phyloP scores from a whole-genome alignment of 306 rosid species.

The Lupinus albus region DNA sequence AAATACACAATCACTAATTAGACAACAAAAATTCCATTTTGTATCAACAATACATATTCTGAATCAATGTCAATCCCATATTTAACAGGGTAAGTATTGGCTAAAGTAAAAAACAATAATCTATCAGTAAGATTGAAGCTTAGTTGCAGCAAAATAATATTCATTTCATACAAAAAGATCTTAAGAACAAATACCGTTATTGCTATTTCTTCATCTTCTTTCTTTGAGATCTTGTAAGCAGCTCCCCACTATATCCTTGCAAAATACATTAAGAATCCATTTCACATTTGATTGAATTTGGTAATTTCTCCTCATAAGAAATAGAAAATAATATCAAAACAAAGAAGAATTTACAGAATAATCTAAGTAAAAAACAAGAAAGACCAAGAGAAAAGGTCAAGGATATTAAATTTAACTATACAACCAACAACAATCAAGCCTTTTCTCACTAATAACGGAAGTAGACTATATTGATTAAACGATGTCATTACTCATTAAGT shows the following conservation, averaged over 20 bases:
- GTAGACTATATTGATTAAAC: too few relatives aligned
- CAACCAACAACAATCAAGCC: not conserved
- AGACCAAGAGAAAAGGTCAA: conserved; percentile 11
- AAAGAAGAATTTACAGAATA: conserved; percentile 14
- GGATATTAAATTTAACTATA: not conserved
- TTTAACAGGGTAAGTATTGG: conserved; percentile 8
- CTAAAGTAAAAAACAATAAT: not conserved
- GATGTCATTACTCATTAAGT: too few relatives aligned
- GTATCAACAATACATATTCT: not conserved
- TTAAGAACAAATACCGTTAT: conserved; percentile 53
- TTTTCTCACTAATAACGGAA: too few relatives aligned
- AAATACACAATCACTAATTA: conserved; percentile 7
- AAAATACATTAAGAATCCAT: conserved; percentile 37
- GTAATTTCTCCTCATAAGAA: conserved; percentile 36
- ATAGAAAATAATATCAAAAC: not conserved
- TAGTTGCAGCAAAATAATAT: conserved; percentile 8
- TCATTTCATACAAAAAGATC: not conserved
- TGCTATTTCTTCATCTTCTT: conserved; percentile 85
- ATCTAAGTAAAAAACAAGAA: conserved; percentile 9
- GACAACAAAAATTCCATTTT: not conserved
- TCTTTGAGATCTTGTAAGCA: conserved; percentile 75
- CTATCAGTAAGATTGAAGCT: not conserved
- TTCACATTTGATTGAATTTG: conserved; percentile 32
- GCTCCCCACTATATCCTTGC: conserved; percentile 79
- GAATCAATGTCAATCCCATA: conserved; percentile 5